Evolutionary conservation across 225 moss, liverwort and hornwort species (phyloP), one percentile per base, ranked within the genome.

Genomic region (Neckera pumila): DNA sequence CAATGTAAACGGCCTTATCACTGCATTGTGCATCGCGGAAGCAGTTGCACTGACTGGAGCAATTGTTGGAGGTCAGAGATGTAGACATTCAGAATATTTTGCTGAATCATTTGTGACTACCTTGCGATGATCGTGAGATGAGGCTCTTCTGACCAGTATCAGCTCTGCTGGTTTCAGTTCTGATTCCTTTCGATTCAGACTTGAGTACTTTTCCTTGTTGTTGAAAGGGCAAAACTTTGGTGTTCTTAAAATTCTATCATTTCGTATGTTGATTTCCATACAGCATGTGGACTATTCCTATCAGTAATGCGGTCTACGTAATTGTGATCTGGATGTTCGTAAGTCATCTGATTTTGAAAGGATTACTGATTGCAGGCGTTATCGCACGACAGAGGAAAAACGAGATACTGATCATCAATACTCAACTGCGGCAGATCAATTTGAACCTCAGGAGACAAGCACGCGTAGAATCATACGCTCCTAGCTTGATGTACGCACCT

Each of bases 381-480:
- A 93, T 95, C 83, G 99, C 99, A 74, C 95, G 99, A 57, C 95
- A 99, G 93, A 94, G 99, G 90, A 96, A 95, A 89, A 91, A 95
- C 33, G 99, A 99, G 93, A 87, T 99, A 82, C 90, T 95, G 88
- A 96, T 91, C 86, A 96, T 99, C 81, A 99, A 99, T 88, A 87
- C 89, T 86, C 99, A 99, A 89, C 90, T 99, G 84, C 95, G 99
- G 45, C 97, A 97, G 92, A 97, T 99, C 43, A 99, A 99, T 89
- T 81, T 95, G 43, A 97, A 95, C 79, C 91, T 99, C 11, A 96
- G 96, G 89, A 96, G 95, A 57, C 99, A 99, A 90, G 91, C 95
- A 71, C 92, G 99, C 66, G 90, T 99, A 79, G 99, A 99, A 90
- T 96, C 99, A 53, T 99, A 99, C 84, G 99, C 99, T 65, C 99